These are phyloP conservation scores for Cordyceps farinosa DNA, from an alignment of 2,329 filamentous ascomycete genomes.

Conservation along the genomic window DNA sequence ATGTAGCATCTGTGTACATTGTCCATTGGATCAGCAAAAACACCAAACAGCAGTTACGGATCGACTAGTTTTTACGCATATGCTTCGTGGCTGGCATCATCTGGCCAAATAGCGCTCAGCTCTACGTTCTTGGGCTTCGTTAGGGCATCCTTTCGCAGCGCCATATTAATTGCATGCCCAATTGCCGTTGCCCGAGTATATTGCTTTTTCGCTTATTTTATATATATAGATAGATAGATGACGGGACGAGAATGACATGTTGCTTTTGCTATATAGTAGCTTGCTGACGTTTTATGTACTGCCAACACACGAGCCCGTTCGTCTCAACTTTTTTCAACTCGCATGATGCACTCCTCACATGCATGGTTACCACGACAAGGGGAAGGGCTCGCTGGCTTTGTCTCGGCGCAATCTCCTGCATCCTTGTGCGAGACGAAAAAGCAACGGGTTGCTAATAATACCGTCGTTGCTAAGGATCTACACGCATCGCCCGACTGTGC, in stretches of 20 bases:
- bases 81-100: background rate
- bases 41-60: background rate
- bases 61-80: background rate
- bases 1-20: background rate
- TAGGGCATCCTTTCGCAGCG: background rate
- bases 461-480: background rate
- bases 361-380: background rate
- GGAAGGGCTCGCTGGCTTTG: background rate
- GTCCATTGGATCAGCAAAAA: background rate
- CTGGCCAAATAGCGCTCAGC: background rate
- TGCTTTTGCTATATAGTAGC: background rate
- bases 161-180: slow-evolving; percentile 12
- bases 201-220: slow-evolving; percentile 3
- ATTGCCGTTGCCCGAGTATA: background rate
- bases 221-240: background rate
- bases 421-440: background rate
- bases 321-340: background rate
- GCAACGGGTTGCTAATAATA: background rate
- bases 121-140: slow-evolving; percentile 1
- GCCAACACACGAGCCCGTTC: background rate
- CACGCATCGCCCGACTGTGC: background rate
- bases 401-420: slow-evolving; percentile 5
- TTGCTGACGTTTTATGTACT: background rate
- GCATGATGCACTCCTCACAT: background rate
- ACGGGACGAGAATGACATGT: background rate